These are phyloP conservation scores for Musa troglodytarum DNA, from an alignment of 176 grass and related monocot genomes.

Conservation along the genomic window DNA sequence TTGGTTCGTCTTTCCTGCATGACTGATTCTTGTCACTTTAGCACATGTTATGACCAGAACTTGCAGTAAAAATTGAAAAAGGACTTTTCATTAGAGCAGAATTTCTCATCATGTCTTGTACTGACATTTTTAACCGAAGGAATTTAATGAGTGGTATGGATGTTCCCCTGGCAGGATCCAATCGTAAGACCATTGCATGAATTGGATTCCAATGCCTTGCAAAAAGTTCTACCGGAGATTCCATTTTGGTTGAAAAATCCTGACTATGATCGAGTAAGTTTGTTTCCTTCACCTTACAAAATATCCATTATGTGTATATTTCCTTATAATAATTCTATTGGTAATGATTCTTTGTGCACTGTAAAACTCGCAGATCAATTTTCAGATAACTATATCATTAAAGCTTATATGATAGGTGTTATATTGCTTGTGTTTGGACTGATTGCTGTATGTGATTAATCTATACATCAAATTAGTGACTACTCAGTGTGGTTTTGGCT, in stretches of 20 bases:
- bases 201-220: slow-evolving; percentile 52
- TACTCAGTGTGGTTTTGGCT: too few relatives aligned
- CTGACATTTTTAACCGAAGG: neutral
- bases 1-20: neutral
- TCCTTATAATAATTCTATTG: neutral
- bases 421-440: too few relatives aligned
- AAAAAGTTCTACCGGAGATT: slow-evolving; percentile 53
- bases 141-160: neutral
- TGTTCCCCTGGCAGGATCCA: slow-evolving; percentile 58
- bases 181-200: slow-evolving; percentile 42
- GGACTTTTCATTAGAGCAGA: neutral
- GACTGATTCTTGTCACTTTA: neutral
- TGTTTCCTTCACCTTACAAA: neutral
- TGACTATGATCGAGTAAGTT: slow-evolving; percentile 76
- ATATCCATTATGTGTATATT: neutral
- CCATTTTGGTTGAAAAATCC: slow-evolving; percentile 88
- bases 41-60: neutral
- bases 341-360: neutral
- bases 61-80: neutral
- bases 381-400: too few relatives aligned
- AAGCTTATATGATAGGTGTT: too few relatives aligned
- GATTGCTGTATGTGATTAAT: too few relatives aligned
- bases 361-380: neutral
- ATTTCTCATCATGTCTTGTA: neutral
- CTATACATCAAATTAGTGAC: too few relatives aligned